Evolutionary conservation across 2,329 filamentous ascomycete genomes (phyloP).

Genomic region (Sphaerostilbella broomeana): DNA sequence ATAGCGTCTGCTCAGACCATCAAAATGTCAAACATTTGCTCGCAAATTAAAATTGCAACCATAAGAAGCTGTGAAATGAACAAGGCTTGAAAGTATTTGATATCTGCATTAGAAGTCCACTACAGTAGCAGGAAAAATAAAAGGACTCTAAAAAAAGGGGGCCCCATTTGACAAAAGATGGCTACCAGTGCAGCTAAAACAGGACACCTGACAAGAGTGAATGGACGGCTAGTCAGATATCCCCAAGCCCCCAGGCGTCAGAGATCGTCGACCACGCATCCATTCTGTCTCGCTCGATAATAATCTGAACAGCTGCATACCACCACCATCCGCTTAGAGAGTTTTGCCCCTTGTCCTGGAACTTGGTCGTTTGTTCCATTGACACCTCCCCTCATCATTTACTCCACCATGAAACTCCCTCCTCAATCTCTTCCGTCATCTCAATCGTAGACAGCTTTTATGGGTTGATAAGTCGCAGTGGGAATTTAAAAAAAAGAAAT

Average conservation of each 20-base stretch:
- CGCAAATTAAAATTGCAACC: no score
- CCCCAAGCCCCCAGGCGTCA: constrained; percentile 13
- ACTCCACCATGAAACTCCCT: constrained; percentile 17
- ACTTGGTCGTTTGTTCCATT: constrained; percentile 16
- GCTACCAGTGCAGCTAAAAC: constrained; percentile 23
- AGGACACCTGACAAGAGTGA: constrained; percentile 11
- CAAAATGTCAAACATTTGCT: no score
- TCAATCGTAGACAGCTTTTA: constrained; percentile 24
- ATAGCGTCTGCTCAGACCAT: no score
- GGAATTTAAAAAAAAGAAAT: constrained; percentile 29
- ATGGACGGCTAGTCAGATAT: constrained; percentile 5
- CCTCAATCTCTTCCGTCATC: constrained; percentile 25
- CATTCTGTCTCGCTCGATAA: constrained; percentile 12
- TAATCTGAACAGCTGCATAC: constrained; percentile 14
- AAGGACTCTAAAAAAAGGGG: constrained; percentile 21
- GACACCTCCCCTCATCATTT: constrained; percentile 10
- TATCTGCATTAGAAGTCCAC: constrained; percentile 59
- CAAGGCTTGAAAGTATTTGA: constrained; percentile 42
- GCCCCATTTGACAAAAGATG: constrained; percentile 24
- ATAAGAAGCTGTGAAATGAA: no score
- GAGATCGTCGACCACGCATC: constrained; percentile 16
- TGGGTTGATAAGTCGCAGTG: constrained; percentile 18
- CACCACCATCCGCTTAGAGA: constrained; percentile 9
- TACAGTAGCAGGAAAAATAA: constrained; percentile 46
- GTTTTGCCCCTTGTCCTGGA: constrained; percentile 16